These are phyloP conservation scores for Bathelium albidoporum DNA, from an alignment of 495 filamentous ascomycete species.

Conservation along the genomic window DNA sequence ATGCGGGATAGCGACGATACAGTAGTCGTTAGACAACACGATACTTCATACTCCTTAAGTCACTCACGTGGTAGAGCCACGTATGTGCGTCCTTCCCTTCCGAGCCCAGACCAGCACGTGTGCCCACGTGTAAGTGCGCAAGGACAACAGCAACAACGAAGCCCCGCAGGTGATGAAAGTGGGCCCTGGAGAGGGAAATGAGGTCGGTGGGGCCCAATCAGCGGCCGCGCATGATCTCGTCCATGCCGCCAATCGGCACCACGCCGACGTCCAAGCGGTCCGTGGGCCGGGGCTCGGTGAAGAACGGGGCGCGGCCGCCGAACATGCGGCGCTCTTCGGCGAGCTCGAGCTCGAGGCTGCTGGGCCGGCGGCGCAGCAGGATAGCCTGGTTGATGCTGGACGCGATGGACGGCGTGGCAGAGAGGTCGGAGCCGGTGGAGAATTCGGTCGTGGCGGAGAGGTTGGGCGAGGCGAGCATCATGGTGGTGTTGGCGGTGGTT, in stretches of 20 bases:
- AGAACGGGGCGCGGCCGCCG: neutral
- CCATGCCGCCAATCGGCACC: neutral
- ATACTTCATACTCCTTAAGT: too few relatives aligned
- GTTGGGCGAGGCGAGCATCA: neutral
- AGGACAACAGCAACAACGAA: too few relatives aligned
- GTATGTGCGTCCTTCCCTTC: too few relatives aligned
- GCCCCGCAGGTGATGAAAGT: too few relatives aligned
- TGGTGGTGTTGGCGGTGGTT: too few relatives aligned
- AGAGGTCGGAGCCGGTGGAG: neutral
- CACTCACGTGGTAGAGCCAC: too few relatives aligned
- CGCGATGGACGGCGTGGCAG: neutral
- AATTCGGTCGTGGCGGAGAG: neutral
- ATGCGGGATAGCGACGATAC: neutral
- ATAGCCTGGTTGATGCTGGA: conserved; percentile 1
- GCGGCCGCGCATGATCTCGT: neutral
- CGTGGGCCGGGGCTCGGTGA: neutral
- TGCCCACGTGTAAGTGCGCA: too few relatives aligned
- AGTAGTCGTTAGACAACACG: too few relatives aligned
- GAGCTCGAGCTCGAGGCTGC: neutral
- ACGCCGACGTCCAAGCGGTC: neutral
- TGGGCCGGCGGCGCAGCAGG: neutral
- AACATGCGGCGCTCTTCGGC: neutral
- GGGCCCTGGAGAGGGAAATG: too few relatives aligned
- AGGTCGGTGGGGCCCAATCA: too few relatives aligned
- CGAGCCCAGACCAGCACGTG: too few relatives aligned